A percentile compares a stretch with the other conserved stretches of the same genome.
Conservation (phyloP, 2,329 filamentous ascomycete species). For the Fusarium mexicanum region DNA sequence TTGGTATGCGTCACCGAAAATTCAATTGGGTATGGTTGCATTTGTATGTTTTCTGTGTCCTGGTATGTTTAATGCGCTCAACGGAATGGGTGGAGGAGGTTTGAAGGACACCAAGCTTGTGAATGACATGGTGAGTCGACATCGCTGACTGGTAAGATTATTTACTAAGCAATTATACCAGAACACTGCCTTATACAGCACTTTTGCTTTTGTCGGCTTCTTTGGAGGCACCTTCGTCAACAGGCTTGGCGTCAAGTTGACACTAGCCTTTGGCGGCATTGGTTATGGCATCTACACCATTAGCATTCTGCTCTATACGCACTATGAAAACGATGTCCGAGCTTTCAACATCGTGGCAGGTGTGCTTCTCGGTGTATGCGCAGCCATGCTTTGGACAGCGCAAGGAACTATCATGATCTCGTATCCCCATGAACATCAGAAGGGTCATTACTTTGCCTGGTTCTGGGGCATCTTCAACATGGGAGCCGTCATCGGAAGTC, state of each 20-base stretch:
- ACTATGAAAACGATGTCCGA: conserved; percentile 54
- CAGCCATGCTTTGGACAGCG: conserved; percentile 82
- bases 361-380: conserved; percentile 78
- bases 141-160: accelerated
- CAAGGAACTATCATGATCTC: conserved; percentile 91
- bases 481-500: conserved; percentile 84
- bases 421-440: conserved; percentile 81
- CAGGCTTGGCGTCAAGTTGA: conserved; percentile 72
- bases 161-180: accelerated
- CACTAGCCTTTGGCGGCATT: conserved; percentile 75
- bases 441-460: conserved; percentile 87
- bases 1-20: conserved; percentile 78
- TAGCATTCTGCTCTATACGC: conserved; percentile 74
- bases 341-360: conserved; percentile 71
- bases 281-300: conserved; percentile 78
- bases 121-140: conserved; percentile 40
- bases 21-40: conserved; percentile 74
- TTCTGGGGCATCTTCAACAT: conserved; percentile 98
- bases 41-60: conserved; percentile 69
- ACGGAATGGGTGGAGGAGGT: conserved; percentile 70
- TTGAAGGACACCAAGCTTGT: conserved; percentile 57
- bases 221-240: conserved; percentile 81
- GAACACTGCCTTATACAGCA: conserved; percentile 72
- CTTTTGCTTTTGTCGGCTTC: conserved; percentile 73
- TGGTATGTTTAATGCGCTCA: conserved; percentile 76